Conservation (phyloP, 495 filamentous ascomycete species). For the Talaromyces adpressus region DNA sequence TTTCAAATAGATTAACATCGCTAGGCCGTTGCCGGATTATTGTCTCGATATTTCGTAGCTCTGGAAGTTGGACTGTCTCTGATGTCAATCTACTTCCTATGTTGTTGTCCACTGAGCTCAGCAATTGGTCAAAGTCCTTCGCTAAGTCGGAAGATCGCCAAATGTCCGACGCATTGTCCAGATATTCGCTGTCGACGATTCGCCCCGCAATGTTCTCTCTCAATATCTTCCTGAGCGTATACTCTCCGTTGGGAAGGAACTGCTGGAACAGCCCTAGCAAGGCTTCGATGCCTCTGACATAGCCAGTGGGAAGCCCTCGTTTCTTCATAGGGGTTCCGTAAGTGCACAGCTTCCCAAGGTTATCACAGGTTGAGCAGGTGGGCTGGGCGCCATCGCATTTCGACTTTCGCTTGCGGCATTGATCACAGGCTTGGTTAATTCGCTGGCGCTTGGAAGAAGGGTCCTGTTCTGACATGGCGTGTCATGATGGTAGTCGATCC, state of each 20-base stretch:
- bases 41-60: constrained; percentile 5
- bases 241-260: constrained; percentile 23
- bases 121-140: constrained; percentile 13
- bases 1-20: neutral
- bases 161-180: constrained; percentile 9
- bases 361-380: constrained; percentile 47
- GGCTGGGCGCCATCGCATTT: constrained; percentile 56
- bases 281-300: constrained; percentile 54
- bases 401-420: constrained; percentile 50
- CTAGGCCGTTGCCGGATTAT: neutral
- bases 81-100: neutral
- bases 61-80: constrained; percentile 5
- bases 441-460: constrained; percentile 33
- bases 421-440: constrained; percentile 54
- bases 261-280: constrained; percentile 33
- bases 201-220: constrained; percentile 32
- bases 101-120: constrained; percentile 10
- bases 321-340: constrained; percentile 54
- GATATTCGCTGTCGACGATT: constrained; percentile 22
- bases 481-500: neutral
- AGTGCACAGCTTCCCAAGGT: constrained; percentile 44
- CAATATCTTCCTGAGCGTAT: constrained; percentile 24
- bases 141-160: constrained; percentile 21
- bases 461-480: constrained; percentile 2
- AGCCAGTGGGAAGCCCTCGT: constrained; percentile 57